Conservation (phyloP, 2,329 filamentous ascomycete genomes). For the Cytospora chrysosperma region DNA sequence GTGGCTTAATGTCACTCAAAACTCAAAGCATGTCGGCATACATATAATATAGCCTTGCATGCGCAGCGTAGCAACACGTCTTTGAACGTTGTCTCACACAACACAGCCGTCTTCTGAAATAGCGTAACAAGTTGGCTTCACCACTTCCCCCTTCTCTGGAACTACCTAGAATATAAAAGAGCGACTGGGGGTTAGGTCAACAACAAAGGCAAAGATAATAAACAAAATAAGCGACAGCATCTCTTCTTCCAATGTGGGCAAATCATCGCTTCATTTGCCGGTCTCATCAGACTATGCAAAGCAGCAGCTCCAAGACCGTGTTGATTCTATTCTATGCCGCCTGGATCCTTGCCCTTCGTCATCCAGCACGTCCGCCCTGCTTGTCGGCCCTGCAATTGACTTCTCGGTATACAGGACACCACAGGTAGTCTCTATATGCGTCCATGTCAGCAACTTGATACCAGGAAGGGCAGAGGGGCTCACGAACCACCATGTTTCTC, state of each 20-base stretch:
- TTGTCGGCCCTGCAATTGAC: conserved; percentile 21
- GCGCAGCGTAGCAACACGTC: background rate
- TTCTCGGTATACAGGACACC: conserved; percentile 20
- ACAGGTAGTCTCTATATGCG: conserved; percentile 11
- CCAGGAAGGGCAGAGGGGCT: too few relatives aligned
- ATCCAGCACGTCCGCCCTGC: conserved; percentile 16
- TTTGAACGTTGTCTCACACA: background rate
- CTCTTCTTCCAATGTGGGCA: conserved; percentile 13
- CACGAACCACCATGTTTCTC: conserved; percentile 22
- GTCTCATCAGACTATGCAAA: conserved; percentile 11
- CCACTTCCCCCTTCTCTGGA: background rate
- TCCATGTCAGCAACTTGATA: background rate
- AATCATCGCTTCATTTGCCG: conserved; percentile 9
- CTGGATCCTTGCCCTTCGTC: conserved; percentile 1
- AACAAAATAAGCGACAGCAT: conserved; percentile 11
- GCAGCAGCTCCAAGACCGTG: conserved; percentile 15
- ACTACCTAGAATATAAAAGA: conserved; percentile 23
- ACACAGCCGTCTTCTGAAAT: conserved; percentile 9
- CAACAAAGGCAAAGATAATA: background rate
- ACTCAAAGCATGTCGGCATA: too few relatives aligned
- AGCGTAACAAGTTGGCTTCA: conserved; percentile 19
- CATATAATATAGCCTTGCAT: background rate
- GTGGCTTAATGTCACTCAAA: background rate
- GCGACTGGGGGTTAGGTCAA: conserved; percentile 1
- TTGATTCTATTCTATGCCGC: conserved; percentile 8